Conservation (phyloP, 345 rosid species). For the Aegle marmelos region DNA sequence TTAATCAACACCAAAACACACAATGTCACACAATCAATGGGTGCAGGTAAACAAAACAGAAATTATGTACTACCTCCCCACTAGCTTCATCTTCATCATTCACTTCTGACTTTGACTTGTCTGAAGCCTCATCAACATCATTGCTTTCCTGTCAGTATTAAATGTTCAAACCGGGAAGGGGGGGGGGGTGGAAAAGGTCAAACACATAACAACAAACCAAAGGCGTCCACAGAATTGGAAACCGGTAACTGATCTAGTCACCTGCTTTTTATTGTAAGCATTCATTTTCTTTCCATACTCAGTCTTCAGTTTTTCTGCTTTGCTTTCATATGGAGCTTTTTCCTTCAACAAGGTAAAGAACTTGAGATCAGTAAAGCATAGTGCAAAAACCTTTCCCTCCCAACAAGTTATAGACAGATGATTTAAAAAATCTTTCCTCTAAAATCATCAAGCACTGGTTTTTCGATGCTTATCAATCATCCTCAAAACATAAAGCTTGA, state of each 20-base stretch:
- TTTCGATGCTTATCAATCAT: background rate
- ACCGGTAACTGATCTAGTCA: slow-evolving; percentile 17
- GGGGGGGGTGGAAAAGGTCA: too few species aligned
- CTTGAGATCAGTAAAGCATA: background rate
- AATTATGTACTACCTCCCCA: slow-evolving; percentile 36
- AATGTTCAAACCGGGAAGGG: too few species aligned
- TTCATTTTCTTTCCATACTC: slow-evolving; percentile 77
- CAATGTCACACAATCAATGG: background rate
- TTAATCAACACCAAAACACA: background rate
- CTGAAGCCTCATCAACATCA: slow-evolving; percentile 60
- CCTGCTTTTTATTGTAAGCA: slow-evolving; percentile 81
- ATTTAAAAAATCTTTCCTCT: background rate
- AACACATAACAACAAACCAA: background rate
- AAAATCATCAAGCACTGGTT: background rate
- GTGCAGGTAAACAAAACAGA: background rate
- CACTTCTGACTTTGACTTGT: slow-evolving; percentile 65
- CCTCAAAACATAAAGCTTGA: background rate
- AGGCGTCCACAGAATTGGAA: background rate
- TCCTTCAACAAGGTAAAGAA: slow-evolving; percentile 37
- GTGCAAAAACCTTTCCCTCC: background rate
- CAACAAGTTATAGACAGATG: background rate
- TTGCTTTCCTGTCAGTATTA: slow-evolving; percentile 31
- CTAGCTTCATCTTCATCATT: slow-evolving; percentile 57
- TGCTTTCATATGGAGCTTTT: slow-evolving; percentile 83
- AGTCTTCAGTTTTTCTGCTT: slow-evolving; percentile 60